Evolutionary conservation across 179 eudicot genomes (phyloP).

Genomic region (Carnegiea gigantea): DNA sequence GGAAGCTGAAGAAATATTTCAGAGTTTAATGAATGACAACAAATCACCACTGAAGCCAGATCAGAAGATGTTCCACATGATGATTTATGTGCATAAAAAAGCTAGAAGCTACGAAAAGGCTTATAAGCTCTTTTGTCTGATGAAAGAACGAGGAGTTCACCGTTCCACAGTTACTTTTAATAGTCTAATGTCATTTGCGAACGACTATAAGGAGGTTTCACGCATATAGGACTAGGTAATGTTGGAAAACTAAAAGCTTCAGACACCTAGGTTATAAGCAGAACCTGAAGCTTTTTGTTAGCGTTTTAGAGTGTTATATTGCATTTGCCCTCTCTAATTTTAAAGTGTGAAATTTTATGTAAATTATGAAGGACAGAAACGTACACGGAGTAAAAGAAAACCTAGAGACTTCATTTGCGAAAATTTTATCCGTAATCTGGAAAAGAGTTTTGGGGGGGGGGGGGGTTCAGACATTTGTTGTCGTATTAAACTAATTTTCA

Average conservation of each 20-base stretch:
- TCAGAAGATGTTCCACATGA: slow-evolving; percentile 97
- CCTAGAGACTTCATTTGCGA: too few species aligned
- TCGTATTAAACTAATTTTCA: too few species aligned
- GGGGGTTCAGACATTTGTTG: too few species aligned
- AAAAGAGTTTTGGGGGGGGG: too few species aligned
- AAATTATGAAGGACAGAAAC: too few species aligned
- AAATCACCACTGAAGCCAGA: slow-evolving; percentile 75
- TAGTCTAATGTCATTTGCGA: slow-evolving; percentile 90
- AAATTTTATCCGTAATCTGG: too few species aligned
- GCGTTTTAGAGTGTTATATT: neutral
- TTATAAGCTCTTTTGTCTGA: slow-evolving; percentile 57
- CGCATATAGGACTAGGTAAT: slow-evolving; percentile 80
- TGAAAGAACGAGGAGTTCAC: slow-evolving; percentile 75
- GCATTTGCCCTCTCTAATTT: too few species aligned
- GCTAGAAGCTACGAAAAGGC: slow-evolving; percentile 83
- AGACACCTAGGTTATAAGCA: neutral
- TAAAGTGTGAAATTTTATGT: too few species aligned
- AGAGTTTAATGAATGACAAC: slow-evolving; percentile 56
- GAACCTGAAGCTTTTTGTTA: neutral
- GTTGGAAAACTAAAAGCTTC: slow-evolving; percentile 9
- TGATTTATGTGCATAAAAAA: slow-evolving; percentile 88
- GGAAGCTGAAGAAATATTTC: slow-evolving; percentile 85
- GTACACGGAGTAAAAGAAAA: too few species aligned
- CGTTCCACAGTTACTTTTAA: slow-evolving; percentile 81
- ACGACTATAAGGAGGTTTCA: slow-evolving; percentile 88